Evolutionary conservation across 768 basidiomycete species (phyloP).

Genomic region (Mycena albidolilacea): DNA sequence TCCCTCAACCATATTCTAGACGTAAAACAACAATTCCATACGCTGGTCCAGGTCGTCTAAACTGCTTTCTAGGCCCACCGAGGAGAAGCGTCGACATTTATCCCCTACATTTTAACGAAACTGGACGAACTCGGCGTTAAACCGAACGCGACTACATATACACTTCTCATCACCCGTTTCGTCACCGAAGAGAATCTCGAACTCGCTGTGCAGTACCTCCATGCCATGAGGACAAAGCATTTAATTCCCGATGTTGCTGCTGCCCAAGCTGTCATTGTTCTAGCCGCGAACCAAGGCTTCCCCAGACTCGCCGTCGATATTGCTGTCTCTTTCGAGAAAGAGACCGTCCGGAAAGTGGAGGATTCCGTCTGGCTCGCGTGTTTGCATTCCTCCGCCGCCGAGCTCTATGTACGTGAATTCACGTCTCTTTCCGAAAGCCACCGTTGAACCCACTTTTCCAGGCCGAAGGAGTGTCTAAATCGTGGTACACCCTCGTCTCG

Average conservation of each 20-base stretch:
- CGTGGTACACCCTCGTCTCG: constrained; percentile 74
- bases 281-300: constrained; percentile 68
- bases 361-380: constrained; percentile 75
- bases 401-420: constrained; percentile 71
- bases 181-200: constrained; percentile 70
- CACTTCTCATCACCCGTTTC: constrained; percentile 65
- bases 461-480: constrained; percentile 75
- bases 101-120: constrained; percentile 66
- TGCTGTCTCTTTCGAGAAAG: constrained; percentile 70
- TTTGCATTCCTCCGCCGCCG: constrained; percentile 74
- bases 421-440: neutral
- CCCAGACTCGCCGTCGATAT: constrained; percentile 83
- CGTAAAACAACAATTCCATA: constrained; percentile 33
- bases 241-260: constrained; percentile 66
- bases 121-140: constrained; percentile 66
- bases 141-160: constrained; percentile 70
- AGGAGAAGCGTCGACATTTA: constrained; percentile 52
- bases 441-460: constrained; percentile 46
- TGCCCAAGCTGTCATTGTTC: constrained; percentile 65
- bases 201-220: constrained; percentile 71
- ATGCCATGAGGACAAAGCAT: constrained; percentile 68
- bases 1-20: constrained; percentile 74
- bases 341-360: constrained; percentile 67
- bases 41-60: constrained; percentile 34
- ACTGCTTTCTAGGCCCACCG: constrained; percentile 61